Evolutionary conservation across 208 protist genomes (phyloP), one percentile per base, ranked within the genome.

Genomic region (Trypanosoma melophagium): DNA sequence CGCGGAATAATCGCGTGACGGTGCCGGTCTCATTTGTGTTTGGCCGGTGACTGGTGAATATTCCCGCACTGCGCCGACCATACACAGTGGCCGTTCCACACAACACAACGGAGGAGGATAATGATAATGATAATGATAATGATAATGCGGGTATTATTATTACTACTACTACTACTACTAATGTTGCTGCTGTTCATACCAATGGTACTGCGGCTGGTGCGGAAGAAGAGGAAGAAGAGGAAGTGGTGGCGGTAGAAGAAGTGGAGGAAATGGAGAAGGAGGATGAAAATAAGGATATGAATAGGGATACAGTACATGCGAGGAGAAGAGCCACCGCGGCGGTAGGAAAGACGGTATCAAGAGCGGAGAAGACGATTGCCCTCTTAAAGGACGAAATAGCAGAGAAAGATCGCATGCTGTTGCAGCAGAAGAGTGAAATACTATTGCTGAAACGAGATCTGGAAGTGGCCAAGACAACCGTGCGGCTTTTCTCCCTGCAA

Each of bases 1-100:
- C 54, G 21, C 87, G 84, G 81, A 77, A 42, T 10, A 63, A 65
- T 12, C 53, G 49, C 49, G 44, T 72, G 1, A 92, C 82, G 35
- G 75, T 81, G 24, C 74, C 86, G 7, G 64, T 44, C 7, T 78
- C 44, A 4, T 81, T 80, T 56, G 38, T 73, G 10, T 77, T 92
- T 3, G 73, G 76, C 14, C 81, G 68, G 17, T 38, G 61, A 1
- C 71, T 72, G 3, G 75, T 79, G 60, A 57, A 68, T 12, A 90
- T 87, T 38, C 72, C 77, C 16, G 74, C 82, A 8, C 69, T 92
- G 66, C 79, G 86, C 2, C 79, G 80, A 60, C 86, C 86, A 14
- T 68, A 76, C 54, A 35, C 60, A 3, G 64, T 69, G n/a, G 45
- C 44, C 24, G 13, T 42, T 12, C 40, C 50, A 28, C 64, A 45